Percentiles rank a stretch among this genome's conserved stretches.
Conservation (phyloP, 2,329 filamentous ascomycete genomes). For the Ophioceras dolichostomum region DNA sequence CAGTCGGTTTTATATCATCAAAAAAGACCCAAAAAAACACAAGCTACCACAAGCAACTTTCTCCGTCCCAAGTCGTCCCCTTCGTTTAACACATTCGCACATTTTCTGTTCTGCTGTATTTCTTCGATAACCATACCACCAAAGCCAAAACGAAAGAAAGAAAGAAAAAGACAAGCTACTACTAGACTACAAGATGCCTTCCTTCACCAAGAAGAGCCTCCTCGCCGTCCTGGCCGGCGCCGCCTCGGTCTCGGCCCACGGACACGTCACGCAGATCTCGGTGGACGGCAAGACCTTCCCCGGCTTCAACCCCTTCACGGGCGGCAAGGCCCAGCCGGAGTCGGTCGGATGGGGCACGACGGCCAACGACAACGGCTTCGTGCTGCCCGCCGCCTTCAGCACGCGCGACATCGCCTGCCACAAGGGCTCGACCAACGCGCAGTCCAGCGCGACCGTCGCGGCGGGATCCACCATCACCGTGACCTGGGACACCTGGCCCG, state of each 20-base stretch:
- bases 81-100: no score
- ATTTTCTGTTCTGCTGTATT: neutral
- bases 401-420: slow-evolving; percentile 33
- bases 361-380: slow-evolving; percentile 37
- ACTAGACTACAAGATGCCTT: slow-evolving; percentile 3
- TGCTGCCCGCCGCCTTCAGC: slow-evolving; percentile 25
- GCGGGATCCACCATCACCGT: slow-evolving; percentile 27
- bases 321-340: slow-evolving; percentile 16
- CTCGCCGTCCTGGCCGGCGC: slow-evolving; percentile 12
- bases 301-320: slow-evolving; percentile 2
- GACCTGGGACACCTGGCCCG: slow-evolving; percentile 29
- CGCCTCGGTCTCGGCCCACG: slow-evolving; percentile 2
- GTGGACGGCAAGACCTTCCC: neutral
- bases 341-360: slow-evolving; percentile 27
- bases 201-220: slow-evolving; percentile 2
- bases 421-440: slow-evolving; percentile 22
- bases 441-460: slow-evolving; percentile 11
- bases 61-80: neutral
- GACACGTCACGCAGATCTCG: neutral
- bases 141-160: neutral
- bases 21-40: neutral
- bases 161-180: no score
- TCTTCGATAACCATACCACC: neutral
- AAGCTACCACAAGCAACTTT: neutral
- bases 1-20: neutral